These are phyloP conservation scores for Cercospora citrullina DNA, from an alignment of 2,329 filamentous ascomycete species.

Conservation along the genomic window DNA sequence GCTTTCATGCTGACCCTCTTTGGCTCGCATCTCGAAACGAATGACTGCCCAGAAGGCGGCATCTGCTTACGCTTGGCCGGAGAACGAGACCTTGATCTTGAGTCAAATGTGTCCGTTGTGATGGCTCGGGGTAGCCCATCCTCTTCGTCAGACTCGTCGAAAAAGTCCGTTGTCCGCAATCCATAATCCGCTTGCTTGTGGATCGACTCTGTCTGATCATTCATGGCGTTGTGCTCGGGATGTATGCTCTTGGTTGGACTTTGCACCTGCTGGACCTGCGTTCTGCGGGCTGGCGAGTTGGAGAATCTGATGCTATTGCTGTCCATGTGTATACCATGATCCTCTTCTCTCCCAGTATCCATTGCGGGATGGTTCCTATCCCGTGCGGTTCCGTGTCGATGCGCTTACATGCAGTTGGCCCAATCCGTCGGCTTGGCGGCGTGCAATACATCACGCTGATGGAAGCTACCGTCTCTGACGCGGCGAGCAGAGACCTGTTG, in stretches of 20 bases:
- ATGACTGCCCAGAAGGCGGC: conserved; percentile 21
- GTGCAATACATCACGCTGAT: background rate
- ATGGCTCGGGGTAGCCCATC: conserved; percentile 11
- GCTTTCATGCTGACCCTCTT: conserved; percentile 24
- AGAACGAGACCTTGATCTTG: conserved; percentile 20
- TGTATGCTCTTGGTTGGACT: conserved; percentile 41
- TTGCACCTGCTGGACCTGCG: conserved; percentile 34
- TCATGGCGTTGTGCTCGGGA: conserved; percentile 30
- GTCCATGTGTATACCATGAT: conserved; percentile 13
- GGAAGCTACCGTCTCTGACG: background rate
- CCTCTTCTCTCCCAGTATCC: conserved; percentile 2
- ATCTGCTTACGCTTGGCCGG: conserved; percentile 27
- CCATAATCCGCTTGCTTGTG: conserved; percentile 36
- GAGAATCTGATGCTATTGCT: conserved; percentile 31
- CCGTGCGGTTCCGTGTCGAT: conserved; percentile 6
- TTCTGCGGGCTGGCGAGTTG: conserved; percentile 38
- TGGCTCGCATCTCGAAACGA: conserved; percentile 27
- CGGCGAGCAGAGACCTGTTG: background rate
- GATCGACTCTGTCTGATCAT: conserved; percentile 32
- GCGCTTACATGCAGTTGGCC: conserved; percentile 13
- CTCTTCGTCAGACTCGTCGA: conserved; percentile 38
- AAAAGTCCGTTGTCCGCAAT: conserved; percentile 39
- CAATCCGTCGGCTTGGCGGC: background rate
- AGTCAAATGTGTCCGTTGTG: conserved; percentile 1
- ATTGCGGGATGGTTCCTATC: conserved; percentile 5